Percentiles rank a stretch among this genome's conserved stretches.
Evolutionary conservation across 106 monocot species (phyloP).

Genomic region (Apostasia shenzhenica): DNA sequence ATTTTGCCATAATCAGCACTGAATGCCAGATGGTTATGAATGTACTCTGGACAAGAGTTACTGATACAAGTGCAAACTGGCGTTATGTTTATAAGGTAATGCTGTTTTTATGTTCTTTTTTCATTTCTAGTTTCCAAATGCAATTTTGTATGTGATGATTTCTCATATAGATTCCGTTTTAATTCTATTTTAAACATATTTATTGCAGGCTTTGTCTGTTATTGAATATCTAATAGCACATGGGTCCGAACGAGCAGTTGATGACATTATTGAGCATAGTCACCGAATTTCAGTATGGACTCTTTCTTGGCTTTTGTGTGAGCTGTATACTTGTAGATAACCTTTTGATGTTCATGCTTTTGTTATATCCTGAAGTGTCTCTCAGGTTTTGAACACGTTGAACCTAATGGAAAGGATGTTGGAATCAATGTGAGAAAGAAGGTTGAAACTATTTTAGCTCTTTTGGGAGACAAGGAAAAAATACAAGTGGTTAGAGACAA

Average conservation of each 20-base stretch:
- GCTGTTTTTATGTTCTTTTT: background rate
- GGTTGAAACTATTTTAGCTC: constrained; percentile 65
- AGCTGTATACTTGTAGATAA: background rate
- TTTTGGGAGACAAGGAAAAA: constrained; percentile 75
- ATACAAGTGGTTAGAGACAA: constrained; percentile 76
- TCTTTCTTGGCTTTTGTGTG: background rate
- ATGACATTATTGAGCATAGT: constrained; percentile 79
- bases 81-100: constrained; percentile 86
- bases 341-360: background rate
- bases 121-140: background rate
- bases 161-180: background rate
- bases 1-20: constrained; percentile 32
- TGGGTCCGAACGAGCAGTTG: constrained; percentile 87
- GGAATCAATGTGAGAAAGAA: constrained; percentile 96
- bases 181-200: constrained; percentile 1
- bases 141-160: background rate
- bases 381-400: constrained; percentile 83
- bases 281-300: constrained; percentile 68
- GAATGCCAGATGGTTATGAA: constrained; percentile 90
- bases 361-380: constrained; percentile 49
- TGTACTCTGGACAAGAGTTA: constrained; percentile 83
- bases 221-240: constrained; percentile 90
- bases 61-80: constrained; percentile 70
- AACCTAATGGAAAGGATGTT: constrained; percentile 91
- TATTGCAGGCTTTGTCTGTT: constrained; percentile 65